Evolutionary conservation across 2,329 filamentous ascomycete species (phyloP), one percentile per base, ranked within the genome.

Genomic region (Fusarium haematococcum): DNA sequence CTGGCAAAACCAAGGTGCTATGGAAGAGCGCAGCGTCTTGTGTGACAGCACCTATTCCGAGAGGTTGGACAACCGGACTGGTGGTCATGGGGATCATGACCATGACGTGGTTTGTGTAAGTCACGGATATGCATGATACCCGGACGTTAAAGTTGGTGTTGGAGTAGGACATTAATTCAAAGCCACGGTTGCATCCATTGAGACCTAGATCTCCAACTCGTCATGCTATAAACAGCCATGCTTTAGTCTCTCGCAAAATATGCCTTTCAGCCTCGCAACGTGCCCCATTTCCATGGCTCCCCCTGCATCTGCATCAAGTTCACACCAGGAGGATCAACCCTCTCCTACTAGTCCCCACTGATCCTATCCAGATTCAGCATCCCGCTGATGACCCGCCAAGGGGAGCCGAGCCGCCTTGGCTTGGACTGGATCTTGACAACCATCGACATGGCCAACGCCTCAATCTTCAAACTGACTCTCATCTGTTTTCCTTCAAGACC

Each of bases 11-110:
- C 18, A 71, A 71, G 33, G 65, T 80, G 58, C 66, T 80, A 18
- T 79, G 74, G 73, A 76, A 79, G 43, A 78, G 76, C 41, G 70
- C 74, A 39, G 76, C 75, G n/a, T 41, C 75, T 25, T 63, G 68
- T 16, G 59, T 63, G 41, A 23, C 64, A 9, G 13, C 18, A 6
- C 41, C 37, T 10, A 25, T 61, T 11, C 33, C 35, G 9, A 48
- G 20, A n/a, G 25, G 27, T 39, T 68, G 63, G 58, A 50, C 63
- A 35, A 33, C 41, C 10, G 30, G 48, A 6, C 48, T 18, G 7
- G 30, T 43, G 58, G 32, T 65, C 35, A 30, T 68, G 27, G 65
- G 75, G 10, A 35, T 58, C 18, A 41, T 48, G 27, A 20, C 60
- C 27, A 58, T 59, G 25, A 63, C 58, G 30, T 18, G 25, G 11